Base-by-base conservation (phyloP, 1,284 basidiomycete genomes). In the Leccinum griseonigrum region DNA sequence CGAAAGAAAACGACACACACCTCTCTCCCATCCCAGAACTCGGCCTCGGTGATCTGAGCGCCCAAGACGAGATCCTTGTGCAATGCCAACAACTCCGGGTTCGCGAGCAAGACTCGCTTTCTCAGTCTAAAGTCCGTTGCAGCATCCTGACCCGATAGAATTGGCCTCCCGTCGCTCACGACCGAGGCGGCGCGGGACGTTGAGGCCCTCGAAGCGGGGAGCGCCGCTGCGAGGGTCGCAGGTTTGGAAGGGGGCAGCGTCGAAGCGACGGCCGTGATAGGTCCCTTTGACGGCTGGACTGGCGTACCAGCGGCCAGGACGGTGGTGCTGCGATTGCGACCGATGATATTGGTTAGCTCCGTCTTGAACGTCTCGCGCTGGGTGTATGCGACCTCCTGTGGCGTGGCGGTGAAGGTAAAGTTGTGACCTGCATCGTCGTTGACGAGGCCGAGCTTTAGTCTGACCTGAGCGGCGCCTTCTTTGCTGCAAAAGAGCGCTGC, bases 1-100 rank as follows among this genome's bases (percentile, higher is more conserved):
- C 13, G 14, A 14, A 9, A 50, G 43, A 11, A 38, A 60, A 31
- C 36, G 10, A 51, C 50, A 51, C 50, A 26, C 71, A 95, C 92
- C 83, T 96, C 92, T 73, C 95, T 83, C 28, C 94, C 94, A 64
- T 95, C 93, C 95, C 95, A 98, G 72, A 98, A 98, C 69, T 98
- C 95, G 0, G 86, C 83, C 75, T 98, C 95, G 2, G 90, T 90
- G 32, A 97, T 92, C 67, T 94, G 90, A 29, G 88, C 88, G 9
- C 81, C 83, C 72, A 94, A 85, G 40, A 97, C 95, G 61, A 98
- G 84, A 60, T 95, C 92, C 40, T 86, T 85, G 74, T 97, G 94
- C 55, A 98, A 78, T 16, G 83, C 75, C 31, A 88, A 87, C 57
- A 97, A 81, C 58, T 92, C 90, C 1, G 91, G 83, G 65, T 90